Conservation (phyloP, 2,329 filamentous ascomycete species). For the Pyrenophora seminiperda region DNA sequence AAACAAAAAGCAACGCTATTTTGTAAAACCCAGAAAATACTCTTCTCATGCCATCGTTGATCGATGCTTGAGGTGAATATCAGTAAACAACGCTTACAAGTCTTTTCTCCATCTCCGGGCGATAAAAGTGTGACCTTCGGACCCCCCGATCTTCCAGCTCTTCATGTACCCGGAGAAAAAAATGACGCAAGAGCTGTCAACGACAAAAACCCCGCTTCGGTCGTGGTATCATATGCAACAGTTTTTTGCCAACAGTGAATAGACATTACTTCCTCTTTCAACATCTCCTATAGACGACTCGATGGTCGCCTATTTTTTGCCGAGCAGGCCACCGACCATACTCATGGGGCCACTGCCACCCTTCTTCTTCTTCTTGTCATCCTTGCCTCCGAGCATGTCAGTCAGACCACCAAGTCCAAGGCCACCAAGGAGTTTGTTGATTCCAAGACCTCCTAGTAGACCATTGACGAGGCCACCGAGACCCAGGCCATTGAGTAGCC, state of each 20-base stretch:
- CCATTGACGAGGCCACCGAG: conserved; percentile 81
- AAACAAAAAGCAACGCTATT: conserved; percentile 9
- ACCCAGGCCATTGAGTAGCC: conserved; percentile 78
- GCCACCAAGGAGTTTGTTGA: conserved; percentile 74
- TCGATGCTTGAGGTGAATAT: not conserved
- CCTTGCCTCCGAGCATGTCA: conserved; percentile 59
- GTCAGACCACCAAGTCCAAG: conserved; percentile 67
- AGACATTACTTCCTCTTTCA: conserved; percentile 20
- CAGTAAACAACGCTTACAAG: not conserved
- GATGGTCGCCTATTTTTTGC: conserved; percentile 40
- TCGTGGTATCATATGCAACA: conserved; percentile 28
- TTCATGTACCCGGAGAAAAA: conserved; percentile 2
- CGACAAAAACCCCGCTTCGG: not conserved
- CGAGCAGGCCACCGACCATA: conserved; percentile 56
- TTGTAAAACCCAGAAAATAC: conserved; percentile 2
- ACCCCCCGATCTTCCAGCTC: conserved; percentile 42
- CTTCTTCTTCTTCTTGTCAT: conserved; percentile 57
- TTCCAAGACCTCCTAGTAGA: conserved; percentile 75
- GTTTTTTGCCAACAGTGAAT: conserved; percentile 20
- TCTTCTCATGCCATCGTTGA: conserved; percentile 9
- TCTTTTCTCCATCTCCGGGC: not conserved
- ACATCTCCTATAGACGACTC: conserved; percentile 1
- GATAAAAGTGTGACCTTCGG: conserved; percentile 25
- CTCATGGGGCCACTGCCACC: conserved; percentile 49
- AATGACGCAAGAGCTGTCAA: not conserved